Conservation (phyloP, 805 yeast species). For the Yarrowia sp. region DNA sequence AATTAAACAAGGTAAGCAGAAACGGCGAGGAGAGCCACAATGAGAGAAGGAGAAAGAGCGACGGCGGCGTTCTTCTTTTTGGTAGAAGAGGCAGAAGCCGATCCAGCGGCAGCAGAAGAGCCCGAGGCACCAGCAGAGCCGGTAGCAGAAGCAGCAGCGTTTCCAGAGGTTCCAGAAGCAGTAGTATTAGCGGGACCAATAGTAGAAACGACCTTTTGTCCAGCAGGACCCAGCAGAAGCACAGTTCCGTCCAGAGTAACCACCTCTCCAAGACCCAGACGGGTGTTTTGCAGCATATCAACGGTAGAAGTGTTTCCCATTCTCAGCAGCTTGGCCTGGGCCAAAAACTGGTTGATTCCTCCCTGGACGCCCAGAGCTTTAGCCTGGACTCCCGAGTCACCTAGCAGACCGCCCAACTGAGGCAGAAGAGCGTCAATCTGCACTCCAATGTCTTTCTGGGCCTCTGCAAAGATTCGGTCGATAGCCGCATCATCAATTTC, state of each 20-base stretch:
- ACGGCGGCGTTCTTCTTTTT: conserved; percentile 3
- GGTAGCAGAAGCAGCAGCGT: neutral
- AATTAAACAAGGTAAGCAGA: neutral
- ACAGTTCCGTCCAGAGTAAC: neutral
- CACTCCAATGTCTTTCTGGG: conserved; percentile 12
- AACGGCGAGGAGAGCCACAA: neutral
- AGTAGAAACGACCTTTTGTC: neutral
- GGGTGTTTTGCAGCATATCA: neutral
- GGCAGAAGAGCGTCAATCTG: conserved; percentile 14
- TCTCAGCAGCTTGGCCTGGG: neutral
- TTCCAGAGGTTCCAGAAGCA: neutral
- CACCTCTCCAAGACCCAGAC: conserved; percentile 7
- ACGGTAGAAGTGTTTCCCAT: conserved; percentile 16
- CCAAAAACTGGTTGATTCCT: conserved; percentile 19
- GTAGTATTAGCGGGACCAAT: conserved; percentile 8
- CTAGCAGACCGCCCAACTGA: neutral
- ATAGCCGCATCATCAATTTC: neutral
- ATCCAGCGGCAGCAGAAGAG: neutral
- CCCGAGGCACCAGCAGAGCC: neutral
- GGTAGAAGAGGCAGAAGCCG: neutral
- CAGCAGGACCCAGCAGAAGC: conserved; percentile 19
- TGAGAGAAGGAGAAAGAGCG: neutral
- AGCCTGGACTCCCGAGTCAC: conserved; percentile 7
- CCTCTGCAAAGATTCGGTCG: conserved; percentile 14
- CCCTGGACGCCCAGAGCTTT: conserved; percentile 24